Percentiles rank a stretch among this genome's conserved stretches.
Evolutionary conservation across 2,329 filamentous ascomycete species (phyloP).

Genomic region (Geoglossum cookeanum): DNA sequence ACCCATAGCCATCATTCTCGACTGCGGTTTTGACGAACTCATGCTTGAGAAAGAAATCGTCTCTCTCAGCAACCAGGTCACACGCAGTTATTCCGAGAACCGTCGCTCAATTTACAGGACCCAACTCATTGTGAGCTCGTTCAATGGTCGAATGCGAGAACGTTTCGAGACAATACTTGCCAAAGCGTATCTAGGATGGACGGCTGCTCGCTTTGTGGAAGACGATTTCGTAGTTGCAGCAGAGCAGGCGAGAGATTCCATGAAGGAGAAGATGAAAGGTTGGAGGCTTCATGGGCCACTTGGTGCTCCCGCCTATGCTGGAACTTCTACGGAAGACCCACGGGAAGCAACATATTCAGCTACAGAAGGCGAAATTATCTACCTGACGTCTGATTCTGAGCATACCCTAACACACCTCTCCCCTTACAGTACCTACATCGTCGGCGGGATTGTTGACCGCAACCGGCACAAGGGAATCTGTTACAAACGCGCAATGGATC

Average conservation of each 20-base stretch:
- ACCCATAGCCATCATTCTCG: constrained; percentile 65
- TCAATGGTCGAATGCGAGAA: constrained; percentile 48
- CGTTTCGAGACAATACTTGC: constrained; percentile 61
- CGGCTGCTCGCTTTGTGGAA: constrained; percentile 51
- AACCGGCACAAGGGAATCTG: constrained; percentile 93
- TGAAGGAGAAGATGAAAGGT: constrained; percentile 36
- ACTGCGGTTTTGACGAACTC: constrained; percentile 79
- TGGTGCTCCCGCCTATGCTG: constrained; percentile 18
- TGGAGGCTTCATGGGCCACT: constrained; percentile 28
- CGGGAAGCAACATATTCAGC: background rate
- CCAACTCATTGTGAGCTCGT: constrained; percentile 62
- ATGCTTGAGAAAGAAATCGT: constrained; percentile 78
- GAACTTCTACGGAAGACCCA: background rate
- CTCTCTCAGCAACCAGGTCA: constrained; percentile 68
- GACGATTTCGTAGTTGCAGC: constrained; percentile 56
- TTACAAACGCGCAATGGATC: constrained; percentile 57
- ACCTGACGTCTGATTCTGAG: constrained; percentile 81
- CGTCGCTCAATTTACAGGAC: constrained; percentile 44
- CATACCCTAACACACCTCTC: constrained; percentile 67
- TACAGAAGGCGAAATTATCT: constrained; percentile 46
- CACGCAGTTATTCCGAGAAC: constrained; percentile 79
- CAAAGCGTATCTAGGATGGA: constrained; percentile 61
- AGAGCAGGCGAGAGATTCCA: constrained; percentile 43
- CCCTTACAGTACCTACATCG: constrained; percentile 77
- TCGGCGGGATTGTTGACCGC: constrained; percentile 87